phyloP scores from a whole-genome alignment of 768 basidiomycete species.

The Pleurotus ostreatus region DNA sequence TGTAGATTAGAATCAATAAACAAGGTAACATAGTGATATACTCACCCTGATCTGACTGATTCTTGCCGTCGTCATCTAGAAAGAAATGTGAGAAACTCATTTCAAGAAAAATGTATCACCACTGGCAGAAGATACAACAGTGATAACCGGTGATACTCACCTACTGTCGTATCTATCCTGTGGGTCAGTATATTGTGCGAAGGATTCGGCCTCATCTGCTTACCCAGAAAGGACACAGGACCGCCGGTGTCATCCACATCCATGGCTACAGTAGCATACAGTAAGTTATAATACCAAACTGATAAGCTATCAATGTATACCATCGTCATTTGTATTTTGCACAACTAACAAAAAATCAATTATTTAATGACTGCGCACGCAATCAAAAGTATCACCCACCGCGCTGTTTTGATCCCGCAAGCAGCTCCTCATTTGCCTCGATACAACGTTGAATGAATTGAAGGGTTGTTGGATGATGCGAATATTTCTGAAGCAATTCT shows the following conservation, averaged over 20 bases:
- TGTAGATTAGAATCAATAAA: neutral
- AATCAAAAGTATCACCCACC: too few species aligned
- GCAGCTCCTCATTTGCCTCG: too few species aligned
- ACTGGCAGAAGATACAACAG: neutral
- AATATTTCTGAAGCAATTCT: too few species aligned
- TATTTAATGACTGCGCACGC: too few species aligned
- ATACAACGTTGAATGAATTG: too few species aligned
- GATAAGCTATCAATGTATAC: neutral
- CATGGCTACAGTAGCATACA: neutral
- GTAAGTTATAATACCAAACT: neutral
- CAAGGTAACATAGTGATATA: neutral
- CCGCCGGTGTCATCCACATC: neutral
- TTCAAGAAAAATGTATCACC: neutral
- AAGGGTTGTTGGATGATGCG: too few species aligned
- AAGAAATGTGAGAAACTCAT: neutral
- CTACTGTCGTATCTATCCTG: neutral
- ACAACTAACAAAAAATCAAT: too few species aligned
- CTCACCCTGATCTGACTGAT: neutral
- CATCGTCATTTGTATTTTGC: neutral
- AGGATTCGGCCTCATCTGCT: neutral
- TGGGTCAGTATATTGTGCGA: neutral
- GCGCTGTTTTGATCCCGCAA: too few species aligned
- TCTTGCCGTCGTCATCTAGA: neutral
- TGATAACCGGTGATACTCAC: neutral
- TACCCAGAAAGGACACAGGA: neutral